A percentile compares a stretch with the other conserved stretches of the same genome.
These are phyloP conservation scores for Cupressus sempervirens DNA, from an alignment of 75 land plant genomes.

Conservation along the genomic window DNA sequence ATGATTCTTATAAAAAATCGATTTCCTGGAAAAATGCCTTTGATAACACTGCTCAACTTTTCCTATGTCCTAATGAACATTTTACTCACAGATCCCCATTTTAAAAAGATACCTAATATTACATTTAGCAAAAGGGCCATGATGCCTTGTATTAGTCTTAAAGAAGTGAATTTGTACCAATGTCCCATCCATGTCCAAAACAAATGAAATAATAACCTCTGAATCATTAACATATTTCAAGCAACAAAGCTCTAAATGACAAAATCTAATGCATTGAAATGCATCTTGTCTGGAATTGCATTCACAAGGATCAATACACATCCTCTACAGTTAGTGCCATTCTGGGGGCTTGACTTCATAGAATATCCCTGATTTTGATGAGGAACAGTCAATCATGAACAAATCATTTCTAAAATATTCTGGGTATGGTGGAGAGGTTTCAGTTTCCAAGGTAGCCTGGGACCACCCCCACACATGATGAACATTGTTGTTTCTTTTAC, in stretches of 20 bases:
- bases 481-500: background rate
- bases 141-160: no score
- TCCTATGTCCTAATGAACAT: no score
- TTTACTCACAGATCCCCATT: background rate
- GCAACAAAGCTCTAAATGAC: background rate
- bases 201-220: background rate
- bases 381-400: background rate
- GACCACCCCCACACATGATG: background rate
- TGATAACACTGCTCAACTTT: background rate
- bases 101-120: background rate
- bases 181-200: background rate
- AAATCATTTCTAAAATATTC: background rate
- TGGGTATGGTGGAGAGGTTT: background rate
- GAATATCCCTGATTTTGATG: background rate
- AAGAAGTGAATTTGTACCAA: background rate
- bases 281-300: background rate
- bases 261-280: background rate
- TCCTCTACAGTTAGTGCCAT: background rate
- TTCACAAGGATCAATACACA: background rate
- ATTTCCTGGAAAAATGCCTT: background rate
- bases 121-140: background rate
- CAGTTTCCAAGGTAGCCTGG: background rate
- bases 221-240: background rate
- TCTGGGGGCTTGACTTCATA: background rate
- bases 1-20: background rate